Conservation (phyloP, 129 eudicot species). For the Chrysanthemum seticuspe region DNA sequence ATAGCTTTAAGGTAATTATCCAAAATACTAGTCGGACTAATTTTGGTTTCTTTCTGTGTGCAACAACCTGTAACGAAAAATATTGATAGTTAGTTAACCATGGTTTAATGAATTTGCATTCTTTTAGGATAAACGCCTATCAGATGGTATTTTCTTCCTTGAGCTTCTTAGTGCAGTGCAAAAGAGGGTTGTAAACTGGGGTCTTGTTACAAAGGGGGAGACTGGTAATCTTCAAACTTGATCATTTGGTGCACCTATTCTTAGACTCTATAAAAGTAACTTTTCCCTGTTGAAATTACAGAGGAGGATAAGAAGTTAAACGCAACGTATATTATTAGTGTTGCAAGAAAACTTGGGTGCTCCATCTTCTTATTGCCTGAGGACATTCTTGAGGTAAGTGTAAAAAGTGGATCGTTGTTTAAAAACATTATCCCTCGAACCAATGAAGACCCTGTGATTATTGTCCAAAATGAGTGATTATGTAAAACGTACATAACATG, state of each 20-base stretch:
- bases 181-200: constrained; percentile 93
- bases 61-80: neutral
- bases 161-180: constrained; percentile 88
- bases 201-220: constrained; percentile 82
- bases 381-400: constrained; percentile 79
- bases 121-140: constrained; percentile 71
- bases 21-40: neutral
- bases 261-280: neutral
- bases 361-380: constrained; percentile 90
- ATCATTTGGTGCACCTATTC: neutral
- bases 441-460: neutral
- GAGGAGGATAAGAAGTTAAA: constrained; percentile 86
- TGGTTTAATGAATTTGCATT: constrained; percentile 7
- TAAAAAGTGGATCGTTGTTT: too few relatives aligned
- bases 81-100: neutral
- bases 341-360: constrained; percentile 94
- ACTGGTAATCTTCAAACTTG: constrained; percentile 44
- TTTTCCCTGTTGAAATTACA: constrained; percentile 28
- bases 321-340: constrained; percentile 88
- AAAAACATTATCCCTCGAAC: too few relatives aligned
- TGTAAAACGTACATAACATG: neutral
- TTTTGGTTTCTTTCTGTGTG: neutral
- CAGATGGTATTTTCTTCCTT: constrained; percentile 78
- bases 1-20: constrained; percentile 74
- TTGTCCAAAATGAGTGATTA: neutral